phyloP scores from a whole-genome alignment of 2,329 filamentous ascomycete genomes.

The Dendrostoma leiphaemia region DNA sequence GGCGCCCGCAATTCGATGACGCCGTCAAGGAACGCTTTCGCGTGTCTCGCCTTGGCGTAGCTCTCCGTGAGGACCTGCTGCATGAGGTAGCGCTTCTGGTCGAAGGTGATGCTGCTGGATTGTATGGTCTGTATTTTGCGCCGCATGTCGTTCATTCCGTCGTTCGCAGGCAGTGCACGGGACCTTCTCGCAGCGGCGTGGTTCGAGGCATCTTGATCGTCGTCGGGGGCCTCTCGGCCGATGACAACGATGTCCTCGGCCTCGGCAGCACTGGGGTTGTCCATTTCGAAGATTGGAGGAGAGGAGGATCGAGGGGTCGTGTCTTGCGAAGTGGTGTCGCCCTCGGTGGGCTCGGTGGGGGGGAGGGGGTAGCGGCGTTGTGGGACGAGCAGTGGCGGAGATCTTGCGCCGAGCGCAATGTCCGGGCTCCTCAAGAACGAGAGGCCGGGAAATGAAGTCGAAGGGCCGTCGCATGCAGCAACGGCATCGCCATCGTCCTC shows the following conservation, averaged over 20 bases:
- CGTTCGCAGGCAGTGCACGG: constrained; percentile 65
- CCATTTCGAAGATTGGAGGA: constrained; percentile 13
- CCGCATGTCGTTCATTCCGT: constrained; percentile 71
- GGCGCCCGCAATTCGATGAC: constrained; percentile 19
- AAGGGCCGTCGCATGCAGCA: constrained; percentile 20
- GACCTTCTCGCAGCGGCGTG: constrained; percentile 21
- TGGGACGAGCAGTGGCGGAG: constrained; percentile 17
- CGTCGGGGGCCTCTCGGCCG: constrained; percentile 15
- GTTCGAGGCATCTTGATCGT: constrained; percentile 25
- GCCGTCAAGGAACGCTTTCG: constrained; percentile 7
- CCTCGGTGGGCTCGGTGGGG: background rate
- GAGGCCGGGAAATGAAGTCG: constrained; percentile 12
- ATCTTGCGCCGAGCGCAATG: constrained; percentile 17
- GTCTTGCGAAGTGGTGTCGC: constrained; percentile 1
- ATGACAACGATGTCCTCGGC: constrained; percentile 21
- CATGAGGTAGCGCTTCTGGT: constrained; percentile 70
- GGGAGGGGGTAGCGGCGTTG: constrained; percentile 10
- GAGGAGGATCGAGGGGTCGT: constrained; percentile 8
- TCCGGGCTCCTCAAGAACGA: constrained; percentile 19
- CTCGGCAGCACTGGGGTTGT: background rate
- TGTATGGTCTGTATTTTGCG: constrained; percentile 69
- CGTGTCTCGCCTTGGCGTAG: constrained; percentile 39
- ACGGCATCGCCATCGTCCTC: constrained; percentile 24
- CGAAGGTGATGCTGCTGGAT: constrained; percentile 47
- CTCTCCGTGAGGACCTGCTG: constrained; percentile 69